These are phyloP conservation scores for Coffea humblotiana DNA, from an alignment of 305 asterid species.

Conservation along the genomic window DNA sequence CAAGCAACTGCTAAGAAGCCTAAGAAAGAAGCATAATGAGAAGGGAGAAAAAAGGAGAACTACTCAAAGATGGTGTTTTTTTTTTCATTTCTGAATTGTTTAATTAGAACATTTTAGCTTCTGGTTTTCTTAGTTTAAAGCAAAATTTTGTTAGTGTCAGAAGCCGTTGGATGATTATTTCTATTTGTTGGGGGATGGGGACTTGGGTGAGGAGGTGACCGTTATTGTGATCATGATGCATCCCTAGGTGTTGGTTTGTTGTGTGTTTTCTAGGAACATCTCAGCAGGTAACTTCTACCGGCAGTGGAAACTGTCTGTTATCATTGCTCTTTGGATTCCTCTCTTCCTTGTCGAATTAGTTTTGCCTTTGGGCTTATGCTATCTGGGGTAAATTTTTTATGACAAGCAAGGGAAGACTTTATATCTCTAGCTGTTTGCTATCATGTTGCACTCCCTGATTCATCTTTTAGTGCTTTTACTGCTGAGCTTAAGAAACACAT, in stretches of 20 bases:
- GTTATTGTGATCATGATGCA: neutral
- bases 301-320: neutral
- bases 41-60: neutral
- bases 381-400: neutral
- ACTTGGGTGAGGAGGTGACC: neutral
- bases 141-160: neutral
- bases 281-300: neutral
- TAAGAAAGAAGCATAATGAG: conserved; percentile 23
- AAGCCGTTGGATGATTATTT: neutral
- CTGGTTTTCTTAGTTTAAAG: neutral
- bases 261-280: neutral
- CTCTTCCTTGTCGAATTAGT: too few species aligned
- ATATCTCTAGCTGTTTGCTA: neutral
- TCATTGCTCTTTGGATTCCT: neutral
- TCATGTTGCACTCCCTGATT: neutral
- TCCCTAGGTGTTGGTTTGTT: neutral
- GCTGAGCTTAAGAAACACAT: neutral
- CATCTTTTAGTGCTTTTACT: neutral
- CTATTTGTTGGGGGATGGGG: neutral
- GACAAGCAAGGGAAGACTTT: neutral
- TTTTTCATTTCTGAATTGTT: neutral
- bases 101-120: neutral
- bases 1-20: conserved; percentile 29
- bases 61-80: neutral
- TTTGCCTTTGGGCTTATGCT: neutral